A percentile compares a stretch with the other conserved stretches of the same genome.
Conservation (phyloP, 441 rosid genomes). For the Omphalea diandra region DNA sequence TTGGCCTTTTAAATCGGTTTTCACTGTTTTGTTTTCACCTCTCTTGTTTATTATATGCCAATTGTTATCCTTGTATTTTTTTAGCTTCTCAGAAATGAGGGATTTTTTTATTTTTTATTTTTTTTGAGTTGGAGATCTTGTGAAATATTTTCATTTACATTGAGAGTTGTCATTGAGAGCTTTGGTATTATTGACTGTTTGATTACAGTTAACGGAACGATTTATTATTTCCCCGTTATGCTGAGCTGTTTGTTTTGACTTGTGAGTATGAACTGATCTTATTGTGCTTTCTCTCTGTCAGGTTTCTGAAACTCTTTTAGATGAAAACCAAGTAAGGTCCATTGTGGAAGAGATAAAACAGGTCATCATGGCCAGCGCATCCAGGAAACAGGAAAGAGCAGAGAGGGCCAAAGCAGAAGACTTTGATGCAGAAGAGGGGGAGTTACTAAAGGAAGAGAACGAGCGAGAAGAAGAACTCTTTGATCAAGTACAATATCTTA, state of each 20-base stretch:
- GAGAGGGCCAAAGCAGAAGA: constrained; percentile 97
- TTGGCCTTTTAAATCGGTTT: background rate
- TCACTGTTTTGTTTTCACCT: background rate
- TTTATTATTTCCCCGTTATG: background rate
- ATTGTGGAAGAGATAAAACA: constrained; percentile 92
- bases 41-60: background rate
- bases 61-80: background rate
- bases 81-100: constrained; percentile 1
- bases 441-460: constrained; percentile 96
- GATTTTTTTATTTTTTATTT: too few species aligned
- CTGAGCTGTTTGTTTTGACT: background rate
- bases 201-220: background rate
- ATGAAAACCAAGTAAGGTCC: constrained; percentile 86
- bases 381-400: constrained; percentile 84
- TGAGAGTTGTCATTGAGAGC: background rate
- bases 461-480: constrained; percentile 99
- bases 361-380: constrained; percentile 89
- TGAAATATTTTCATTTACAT: background rate
- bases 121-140: background rate
- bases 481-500: constrained; percentile 60
- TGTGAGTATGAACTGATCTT: background rate
- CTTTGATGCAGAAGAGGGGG: constrained; percentile 96
- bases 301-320: constrained; percentile 80
- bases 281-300: constrained; percentile 26
- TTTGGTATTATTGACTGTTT: background rate